Evolutionary conservation across 2,329 filamentous ascomycete genomes (phyloP).

Genomic region (Alternaria incomplexa): DNA sequence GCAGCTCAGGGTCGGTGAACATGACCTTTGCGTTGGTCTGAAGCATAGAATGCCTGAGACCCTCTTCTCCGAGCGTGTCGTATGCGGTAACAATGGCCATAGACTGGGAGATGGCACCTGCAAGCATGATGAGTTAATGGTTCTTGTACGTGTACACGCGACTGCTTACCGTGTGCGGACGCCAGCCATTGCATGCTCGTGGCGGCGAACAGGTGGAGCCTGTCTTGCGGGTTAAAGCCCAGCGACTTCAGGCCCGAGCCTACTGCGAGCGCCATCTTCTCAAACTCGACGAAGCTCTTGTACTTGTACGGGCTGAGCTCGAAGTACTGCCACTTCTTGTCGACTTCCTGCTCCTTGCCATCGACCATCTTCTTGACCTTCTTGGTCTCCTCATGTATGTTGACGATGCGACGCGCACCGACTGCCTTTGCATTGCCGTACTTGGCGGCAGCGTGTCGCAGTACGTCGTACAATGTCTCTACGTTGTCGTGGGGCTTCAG

Average conservation of each 20-base stretch:
- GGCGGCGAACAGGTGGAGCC: conserved; percentile 82
- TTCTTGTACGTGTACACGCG: not conserved
- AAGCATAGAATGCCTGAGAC: conserved; percentile 82
- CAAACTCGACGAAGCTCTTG: conserved; percentile 80
- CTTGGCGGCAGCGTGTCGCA: conserved; percentile 69
- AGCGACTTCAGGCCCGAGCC: conserved; percentile 77
- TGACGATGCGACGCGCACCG: conserved; percentile 75
- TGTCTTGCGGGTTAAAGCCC: conserved; percentile 70
- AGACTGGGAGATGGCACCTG: conserved; percentile 76
- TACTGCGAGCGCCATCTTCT: conserved; percentile 70
- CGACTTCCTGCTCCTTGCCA: conserved; percentile 77
- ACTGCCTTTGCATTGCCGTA: conserved; percentile 60
- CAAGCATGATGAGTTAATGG: conserved; percentile 14
- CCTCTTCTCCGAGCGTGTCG: conserved; percentile 85
- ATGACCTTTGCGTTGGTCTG: conserved; percentile 83
- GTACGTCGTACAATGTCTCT: conserved; percentile 78
- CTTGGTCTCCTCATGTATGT: conserved; percentile 82
- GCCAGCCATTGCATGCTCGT: conserved; percentile 84
- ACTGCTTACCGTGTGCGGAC: conserved; percentile 69
- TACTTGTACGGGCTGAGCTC: conserved; percentile 81
- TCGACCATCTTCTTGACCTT: conserved; percentile 89
- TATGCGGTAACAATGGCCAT: conserved; percentile 94
- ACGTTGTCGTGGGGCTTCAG: conserved; percentile 71
- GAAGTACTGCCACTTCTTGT: conserved; percentile 91
- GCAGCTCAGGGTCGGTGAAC: conserved; percentile 82